phyloP scores from a whole-genome alignment of 768 basidiomycete genomes.

The Zangia roseola region DNA sequence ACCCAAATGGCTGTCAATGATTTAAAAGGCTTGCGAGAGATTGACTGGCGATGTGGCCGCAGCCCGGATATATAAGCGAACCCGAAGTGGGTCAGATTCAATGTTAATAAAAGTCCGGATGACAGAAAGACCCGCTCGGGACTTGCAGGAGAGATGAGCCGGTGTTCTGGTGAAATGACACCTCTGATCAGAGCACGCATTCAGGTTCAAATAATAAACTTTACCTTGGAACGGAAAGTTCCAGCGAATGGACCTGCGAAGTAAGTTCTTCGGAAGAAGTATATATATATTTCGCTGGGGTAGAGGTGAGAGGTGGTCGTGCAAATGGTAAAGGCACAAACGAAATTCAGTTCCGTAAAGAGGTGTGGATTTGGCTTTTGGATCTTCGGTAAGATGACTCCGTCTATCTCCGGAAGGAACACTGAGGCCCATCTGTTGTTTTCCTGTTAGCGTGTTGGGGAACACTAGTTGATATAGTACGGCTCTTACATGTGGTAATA shows the following conservation, averaged over 20 bases:
- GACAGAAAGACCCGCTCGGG: conserved; percentile 28
- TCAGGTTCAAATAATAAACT: conserved; percentile 30
- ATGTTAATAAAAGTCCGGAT: conserved; percentile 30
- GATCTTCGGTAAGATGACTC: conserved; percentile 29
- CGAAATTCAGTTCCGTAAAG: conserved; percentile 31
- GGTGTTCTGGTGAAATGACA: conserved; percentile 23
- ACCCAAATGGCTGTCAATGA: conserved; percentile 21
- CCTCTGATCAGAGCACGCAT: conserved; percentile 23
- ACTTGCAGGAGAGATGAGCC: conserved; percentile 22
- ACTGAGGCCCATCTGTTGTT: conserved; percentile 14
- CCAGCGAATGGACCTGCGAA: conserved; percentile 27
- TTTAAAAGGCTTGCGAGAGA: conserved; percentile 23
- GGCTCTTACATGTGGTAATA: conserved; percentile 17
- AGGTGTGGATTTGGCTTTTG: conserved; percentile 34
- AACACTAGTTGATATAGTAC: conserved; percentile 14
- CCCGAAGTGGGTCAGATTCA: conserved; percentile 27
- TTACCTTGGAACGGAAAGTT: conserved; percentile 32
- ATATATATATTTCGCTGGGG: conserved; percentile 1
- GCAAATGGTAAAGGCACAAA: conserved; percentile 21
- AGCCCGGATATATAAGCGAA: conserved; percentile 29
- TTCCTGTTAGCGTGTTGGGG: conserved; percentile 7
- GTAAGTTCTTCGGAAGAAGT: conserved; percentile 15
- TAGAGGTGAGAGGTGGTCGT: conserved; percentile 9
- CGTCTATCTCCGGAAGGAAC: conserved; percentile 32
- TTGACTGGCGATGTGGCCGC: conserved; percentile 27